Conservation (phyloP, 176 grass and related monocot genomes). For the Oryza rufipogon region DNA sequence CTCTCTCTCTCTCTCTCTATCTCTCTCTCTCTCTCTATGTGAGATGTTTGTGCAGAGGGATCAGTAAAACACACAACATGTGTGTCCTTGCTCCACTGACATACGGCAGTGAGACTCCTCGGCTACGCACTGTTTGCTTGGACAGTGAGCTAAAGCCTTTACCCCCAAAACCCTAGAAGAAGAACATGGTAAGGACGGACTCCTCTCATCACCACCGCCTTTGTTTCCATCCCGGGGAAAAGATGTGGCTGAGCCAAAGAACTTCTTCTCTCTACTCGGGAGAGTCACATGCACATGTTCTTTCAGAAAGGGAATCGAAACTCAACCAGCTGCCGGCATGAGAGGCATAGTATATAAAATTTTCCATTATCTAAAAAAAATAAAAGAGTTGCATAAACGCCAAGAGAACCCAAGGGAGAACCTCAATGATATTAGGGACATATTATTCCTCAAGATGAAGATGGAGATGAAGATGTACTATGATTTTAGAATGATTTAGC, state of each 20-base stretch:
- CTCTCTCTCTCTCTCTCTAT: background rate
- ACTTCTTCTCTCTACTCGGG: constrained; percentile 12
- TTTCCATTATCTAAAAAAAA: background rate
- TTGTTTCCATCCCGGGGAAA: constrained; percentile 66
- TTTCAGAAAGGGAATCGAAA: constrained; percentile 40
- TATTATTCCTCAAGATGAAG: background rate
- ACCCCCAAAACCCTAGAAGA: constrained; percentile 56
- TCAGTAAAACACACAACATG: constrained; percentile 48
- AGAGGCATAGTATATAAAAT: background rate
- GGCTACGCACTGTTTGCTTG: constrained; percentile 52
- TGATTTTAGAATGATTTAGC: background rate
- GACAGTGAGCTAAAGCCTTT: constrained; percentile 43
- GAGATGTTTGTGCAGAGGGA: background rate
- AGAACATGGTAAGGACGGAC: background rate
- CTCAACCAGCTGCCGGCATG: background rate
- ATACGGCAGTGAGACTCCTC: constrained; percentile 83
- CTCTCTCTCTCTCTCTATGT: constrained; percentile 21
- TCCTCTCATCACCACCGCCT: constrained; percentile 39
- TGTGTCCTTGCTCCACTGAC: constrained; percentile 86
- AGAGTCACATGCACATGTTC: constrained; percentile 48
- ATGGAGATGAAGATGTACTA: background rate
- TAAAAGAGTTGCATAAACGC: background rate
- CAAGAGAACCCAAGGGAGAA: background rate
- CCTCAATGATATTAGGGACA: no score
- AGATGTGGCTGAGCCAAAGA: constrained; percentile 49